Evolutionary conservation across 108 stramenopile species (phyloP), one percentile per base, ranked within the genome.

Genomic region (Skeletonema menzelii): DNA sequence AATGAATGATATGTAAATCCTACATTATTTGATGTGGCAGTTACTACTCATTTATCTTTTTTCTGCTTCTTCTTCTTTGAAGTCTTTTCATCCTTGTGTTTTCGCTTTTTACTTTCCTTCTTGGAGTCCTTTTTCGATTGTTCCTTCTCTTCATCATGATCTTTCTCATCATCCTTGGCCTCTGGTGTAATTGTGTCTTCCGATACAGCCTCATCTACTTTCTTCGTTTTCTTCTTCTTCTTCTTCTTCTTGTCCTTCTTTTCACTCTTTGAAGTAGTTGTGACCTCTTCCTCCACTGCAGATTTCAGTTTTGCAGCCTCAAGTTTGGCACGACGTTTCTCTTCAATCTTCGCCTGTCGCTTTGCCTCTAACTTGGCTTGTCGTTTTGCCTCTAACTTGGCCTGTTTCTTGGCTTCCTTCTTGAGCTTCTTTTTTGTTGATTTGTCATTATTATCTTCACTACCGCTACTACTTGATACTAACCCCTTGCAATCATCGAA

Each of bases 331-430:
- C 73, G 75, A 13, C 75, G 69, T 44, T 91, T 95, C 32, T 76
- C 89, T 78, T 87, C 87, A 28, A 91, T 53, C 62, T 93, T 93
- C 27, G 84, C 75, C 62, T 69, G 75, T 19, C 75, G 14, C 60
- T 77, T 77, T 22, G 59, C 81, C 61, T 76, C 80, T 37, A 71
- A 15, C 66, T 69, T 82, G 2, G 64, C 61, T 22, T n/a, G n/a
- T n/a, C n/a, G n/a, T n/a, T n/a, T n/a, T n/a, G n/a, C n/a, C n/a
- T 62, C 73, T 4, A 22, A 56, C 40, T 76, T 82, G 10, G 49
- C 57, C 59, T 73, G 49, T 46, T 77, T 65, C 55, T 82, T 78
- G 19, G 27, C 37, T 26, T 71, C 49, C 32, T 63, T 57, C 66
- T 72, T 72, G 13, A 56, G 47, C 66, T 66, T 66, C 70, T 72